Evolutionary conservation across 192 early-diverging fungal genomes (phyloP).

Genomic region (Coemansia aciculifera): DNA sequence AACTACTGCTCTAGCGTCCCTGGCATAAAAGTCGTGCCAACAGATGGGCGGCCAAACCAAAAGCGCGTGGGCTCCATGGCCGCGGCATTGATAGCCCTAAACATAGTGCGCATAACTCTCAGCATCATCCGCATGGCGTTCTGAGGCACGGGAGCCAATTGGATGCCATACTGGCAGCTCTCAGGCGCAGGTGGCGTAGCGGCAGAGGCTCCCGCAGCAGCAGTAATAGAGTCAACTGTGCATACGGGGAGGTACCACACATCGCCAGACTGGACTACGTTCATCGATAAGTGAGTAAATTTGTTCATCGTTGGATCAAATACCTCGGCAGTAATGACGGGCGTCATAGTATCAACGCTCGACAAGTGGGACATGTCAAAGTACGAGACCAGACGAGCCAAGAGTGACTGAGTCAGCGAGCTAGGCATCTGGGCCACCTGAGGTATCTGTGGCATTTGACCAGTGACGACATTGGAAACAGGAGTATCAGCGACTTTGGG

Average conservation of each 20-base stretch:
- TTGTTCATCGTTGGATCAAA: neutral
- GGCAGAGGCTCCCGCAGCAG: neutral
- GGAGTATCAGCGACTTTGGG: neutral
- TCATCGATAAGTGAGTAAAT: neutral
- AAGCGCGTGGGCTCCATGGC: neutral
- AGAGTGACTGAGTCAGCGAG: neutral
- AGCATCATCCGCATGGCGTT: neutral
- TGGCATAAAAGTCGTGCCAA: neutral
- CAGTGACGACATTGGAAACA: neutral
- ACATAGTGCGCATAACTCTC: neutral
- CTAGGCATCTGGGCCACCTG: neutral
- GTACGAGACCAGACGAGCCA: neutral
- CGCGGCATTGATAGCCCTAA: neutral
- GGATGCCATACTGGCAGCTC: neutral
- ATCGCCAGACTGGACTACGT: neutral
- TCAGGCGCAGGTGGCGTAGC: neutral
- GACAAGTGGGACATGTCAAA: neutral
- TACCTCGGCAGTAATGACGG: neutral
- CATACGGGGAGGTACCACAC: neutral
- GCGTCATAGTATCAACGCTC: neutral
- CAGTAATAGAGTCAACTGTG: neutral
- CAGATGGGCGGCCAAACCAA: neutral
- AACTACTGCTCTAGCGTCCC: neutral
- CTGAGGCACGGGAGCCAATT: neutral
- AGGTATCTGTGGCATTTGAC: neutral